Conservation (phyloP, 805 yeast genomes). For the Suhomyces faveliae region DNA sequence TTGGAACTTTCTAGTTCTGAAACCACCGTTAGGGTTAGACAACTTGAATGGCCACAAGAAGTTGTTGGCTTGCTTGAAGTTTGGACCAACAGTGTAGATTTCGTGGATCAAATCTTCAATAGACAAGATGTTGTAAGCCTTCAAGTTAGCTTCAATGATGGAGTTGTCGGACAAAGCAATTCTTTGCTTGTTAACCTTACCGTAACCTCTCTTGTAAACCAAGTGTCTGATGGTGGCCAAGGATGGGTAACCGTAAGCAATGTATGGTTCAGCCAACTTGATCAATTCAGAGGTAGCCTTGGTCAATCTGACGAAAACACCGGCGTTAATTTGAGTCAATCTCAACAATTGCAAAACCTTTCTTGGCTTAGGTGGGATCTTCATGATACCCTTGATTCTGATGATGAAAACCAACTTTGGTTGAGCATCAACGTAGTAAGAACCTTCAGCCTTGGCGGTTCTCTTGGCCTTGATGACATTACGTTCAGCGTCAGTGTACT, state of each 20-base stretch:
- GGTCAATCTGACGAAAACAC: constrained; percentile 92
- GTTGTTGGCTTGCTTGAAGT: constrained; percentile 98
- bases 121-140: constrained; percentile 89
- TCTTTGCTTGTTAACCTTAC: constrained; percentile 96
- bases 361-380: constrained; percentile 99
- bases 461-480: constrained; percentile 84
- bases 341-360: constrained; percentile 93
- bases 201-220: constrained; percentile 97
- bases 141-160: constrained; percentile 82
- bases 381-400: constrained; percentile 99
- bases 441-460: constrained; percentile 90
- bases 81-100: constrained; percentile 94
- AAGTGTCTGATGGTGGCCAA: constrained; percentile 88
- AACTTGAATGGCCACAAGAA: constrained; percentile 97
- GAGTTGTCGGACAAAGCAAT: constrained; percentile 84
- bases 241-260: constrained; percentile 97
- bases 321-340: constrained; percentile 91
- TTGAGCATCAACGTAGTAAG: constrained; percentile 94
- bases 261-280: constrained; percentile 93
- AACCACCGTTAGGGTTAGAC: constrained; percentile 96
- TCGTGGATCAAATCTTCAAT: constrained; percentile 95
- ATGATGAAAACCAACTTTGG: constrained; percentile 91
- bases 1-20: constrained; percentile 97
- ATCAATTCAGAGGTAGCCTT: constrained; percentile 92
- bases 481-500: constrained; percentile 90